Evolutionary conservation across 108 stramenopile genomes (phyloP).

Genomic region (Fistulifera pelliculosa): DNA sequence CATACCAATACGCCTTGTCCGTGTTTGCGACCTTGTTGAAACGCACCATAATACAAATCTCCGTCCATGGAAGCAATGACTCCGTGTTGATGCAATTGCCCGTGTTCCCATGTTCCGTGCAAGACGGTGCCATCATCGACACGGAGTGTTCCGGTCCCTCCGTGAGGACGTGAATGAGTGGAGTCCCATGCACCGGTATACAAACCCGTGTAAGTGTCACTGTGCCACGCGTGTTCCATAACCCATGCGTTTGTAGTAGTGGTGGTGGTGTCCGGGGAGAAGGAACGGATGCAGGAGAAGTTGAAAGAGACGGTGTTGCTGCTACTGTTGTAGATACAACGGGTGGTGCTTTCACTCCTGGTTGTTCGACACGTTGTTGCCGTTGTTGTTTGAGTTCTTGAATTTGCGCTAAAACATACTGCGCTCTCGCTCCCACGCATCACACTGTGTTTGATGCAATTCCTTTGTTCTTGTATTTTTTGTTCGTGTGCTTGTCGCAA

Average conservation of each 20-base stretch:
- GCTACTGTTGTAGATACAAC: background rate
- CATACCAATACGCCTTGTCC: constrained; percentile 31
- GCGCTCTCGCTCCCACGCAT: background rate
- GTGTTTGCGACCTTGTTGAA: constrained; percentile 19
- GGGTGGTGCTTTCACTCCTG: background rate
- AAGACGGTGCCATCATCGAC: constrained; percentile 34
- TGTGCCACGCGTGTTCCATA: constrained; percentile 4
- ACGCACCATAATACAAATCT: constrained; percentile 30
- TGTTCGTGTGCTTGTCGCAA: background rate
- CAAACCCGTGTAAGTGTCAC: constrained; percentile 11
- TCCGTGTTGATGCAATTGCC: constrained; percentile 28
- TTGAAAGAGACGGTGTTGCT: background rate
- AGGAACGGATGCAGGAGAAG: background rate
- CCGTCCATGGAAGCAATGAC: constrained; percentile 38
- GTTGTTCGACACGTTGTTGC: constrained; percentile 4
- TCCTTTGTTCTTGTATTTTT: background rate
- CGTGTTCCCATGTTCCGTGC: constrained; percentile 29
- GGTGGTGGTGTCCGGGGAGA: background rate
- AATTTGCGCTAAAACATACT: background rate
- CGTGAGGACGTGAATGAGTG: constrained; percentile 17
- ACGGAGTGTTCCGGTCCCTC: constrained; percentile 29
- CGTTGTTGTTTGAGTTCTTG: constrained; percentile 2
- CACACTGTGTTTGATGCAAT: too few species aligned
- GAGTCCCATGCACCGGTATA: constrained; percentile 37
- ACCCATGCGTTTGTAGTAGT: background rate